These are phyloP conservation scores for Microthlaspi erraticum DNA, from an alignment of 345 rosid genomes.

Conservation along the genomic window DNA sequence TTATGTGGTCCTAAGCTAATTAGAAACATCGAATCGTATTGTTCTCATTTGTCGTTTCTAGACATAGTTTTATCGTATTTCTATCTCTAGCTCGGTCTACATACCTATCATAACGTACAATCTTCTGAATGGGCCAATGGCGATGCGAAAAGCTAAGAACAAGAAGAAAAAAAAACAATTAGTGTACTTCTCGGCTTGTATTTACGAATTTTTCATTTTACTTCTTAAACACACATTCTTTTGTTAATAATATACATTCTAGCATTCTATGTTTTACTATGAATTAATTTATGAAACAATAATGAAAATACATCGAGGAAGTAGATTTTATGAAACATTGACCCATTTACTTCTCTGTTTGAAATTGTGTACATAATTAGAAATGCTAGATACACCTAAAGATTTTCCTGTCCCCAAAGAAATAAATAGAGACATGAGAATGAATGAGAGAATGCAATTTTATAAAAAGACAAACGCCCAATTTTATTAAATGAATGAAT, in stretches of 20 bases:
- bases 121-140: not conserved
- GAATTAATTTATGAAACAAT: not conserved
- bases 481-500: constrained; percentile 37
- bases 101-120: not conserved
- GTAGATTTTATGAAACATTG: constrained; percentile 28
- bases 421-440: constrained; percentile 40
- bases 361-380: constrained; percentile 36
- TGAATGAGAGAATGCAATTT: constrained; percentile 7
- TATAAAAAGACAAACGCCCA: not conserved
- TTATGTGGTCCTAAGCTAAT: constrained; percentile 40
- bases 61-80: constrained; percentile 21
- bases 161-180: not conserved
- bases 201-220: not conserved
- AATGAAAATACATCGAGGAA: not conserved
- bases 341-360: constrained; percentile 36
- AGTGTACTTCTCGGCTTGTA: not conserved
- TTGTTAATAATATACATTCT: not conserved
- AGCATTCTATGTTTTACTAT: not conserved
- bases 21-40: constrained; percentile 6
- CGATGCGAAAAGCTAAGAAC: constrained; percentile 15
- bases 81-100: constrained; percentile 15
- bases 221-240: not conserved
- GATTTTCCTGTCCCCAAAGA: constrained; percentile 44
- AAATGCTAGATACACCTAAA: constrained; percentile 45
- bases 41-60: constrained; percentile 24